Evolutionary conservation across 495 filamentous ascomycete species (phyloP), one percentile per base, ranked within the genome.

Genomic region (Xeromyces bisporus): DNA sequence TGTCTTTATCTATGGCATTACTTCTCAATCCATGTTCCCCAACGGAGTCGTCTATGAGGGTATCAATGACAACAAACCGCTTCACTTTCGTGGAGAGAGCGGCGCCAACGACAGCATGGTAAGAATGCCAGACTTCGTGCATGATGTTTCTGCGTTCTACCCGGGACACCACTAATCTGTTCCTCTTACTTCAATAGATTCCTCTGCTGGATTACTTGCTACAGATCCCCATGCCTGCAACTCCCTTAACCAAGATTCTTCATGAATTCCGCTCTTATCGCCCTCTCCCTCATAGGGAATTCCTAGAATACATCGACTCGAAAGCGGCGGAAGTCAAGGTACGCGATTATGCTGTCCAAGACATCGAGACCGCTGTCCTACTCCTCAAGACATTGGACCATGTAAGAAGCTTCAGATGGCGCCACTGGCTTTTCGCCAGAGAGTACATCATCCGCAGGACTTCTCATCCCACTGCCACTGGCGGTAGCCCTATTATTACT

Each of bases 1-100:
- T 7, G 86, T 84, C 18, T 93, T 93, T 56, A 93, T 93, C 53
- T 92, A 91, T 41, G 85, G 85, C 29, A 91, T 93, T 42, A 82
- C 75, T 1, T 73, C 66, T 5, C 85, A 93, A 50, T 72, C 68
- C 27, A 93, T 93, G 85, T 93, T 93, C 49, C 85, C 85, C 2
- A 60, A 78, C 29, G 85, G 85, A 2, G 85, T 93, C 2, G 50
- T 89, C 33, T 93, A 93, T 53, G 77, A 87, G 47, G 82, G 80
- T 13, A 63, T 83, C 18, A 73, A 74, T 28, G 71, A 79, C 23
- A 55, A 64, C 41, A 66, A 76, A 35, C 76, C 74, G 0, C 48
- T 80, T 32, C 67, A 57, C 33, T 92, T 89, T 61, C 73, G 85
- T 4, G 85, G 85, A 28, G 85, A 92, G 50, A 80, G 73, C 18